These are phyloP conservation scores for Colletotrichum somersetense DNA, from an alignment of 2,329 filamentous ascomycete genomes.

Conservation along the genomic window DNA sequence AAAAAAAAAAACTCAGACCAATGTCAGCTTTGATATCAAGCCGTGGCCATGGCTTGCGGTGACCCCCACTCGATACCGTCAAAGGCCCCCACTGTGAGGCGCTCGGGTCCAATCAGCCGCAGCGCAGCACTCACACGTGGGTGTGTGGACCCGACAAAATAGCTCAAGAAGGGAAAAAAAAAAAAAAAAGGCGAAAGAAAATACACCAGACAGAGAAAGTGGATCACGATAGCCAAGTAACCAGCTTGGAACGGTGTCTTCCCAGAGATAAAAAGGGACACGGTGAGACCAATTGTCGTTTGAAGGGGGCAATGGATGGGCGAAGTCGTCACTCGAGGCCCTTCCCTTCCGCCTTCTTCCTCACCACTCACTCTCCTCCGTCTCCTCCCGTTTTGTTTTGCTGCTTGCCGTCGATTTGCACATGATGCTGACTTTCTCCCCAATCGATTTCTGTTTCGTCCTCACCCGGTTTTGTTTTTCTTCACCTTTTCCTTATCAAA, in stretches of 20 bases:
- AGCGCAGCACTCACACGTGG: slow-evolving; percentile 41
- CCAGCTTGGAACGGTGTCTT: slow-evolving; percentile 16
- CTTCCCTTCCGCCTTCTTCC: neutral
- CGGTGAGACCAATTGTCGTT: slow-evolving; percentile 25
- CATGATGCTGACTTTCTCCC: neutral
- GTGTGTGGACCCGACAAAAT: slow-evolving; percentile 43
- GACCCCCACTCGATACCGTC: slow-evolving; percentile 42
- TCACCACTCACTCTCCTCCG: neutral
- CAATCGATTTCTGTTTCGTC: neutral
- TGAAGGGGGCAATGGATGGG: neutral
- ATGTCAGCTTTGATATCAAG: slow-evolving; percentile 42
- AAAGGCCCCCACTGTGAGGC: slow-evolving; percentile 40
- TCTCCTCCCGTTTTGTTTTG: neutral
- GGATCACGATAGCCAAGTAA: slow-evolving; percentile 33
- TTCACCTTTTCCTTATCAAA: slow-evolving; percentile 23
- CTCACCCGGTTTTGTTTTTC: neutral
- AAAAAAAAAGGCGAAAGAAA: neutral
- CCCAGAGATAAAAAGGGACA: slow-evolving; percentile 41
- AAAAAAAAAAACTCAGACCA: neutral
- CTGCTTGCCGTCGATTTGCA: slow-evolving; percentile 18
- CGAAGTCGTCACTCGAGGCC: neutral
- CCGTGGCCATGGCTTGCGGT: slow-evolving; percentile 39
- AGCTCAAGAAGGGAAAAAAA: slow-evolving; percentile 16
- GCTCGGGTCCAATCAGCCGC: slow-evolving; percentile 39
- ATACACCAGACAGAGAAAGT: slow-evolving; percentile 26